phyloP scores from a whole-genome alignment of 495 filamentous ascomycete species.

The Evernia prunastri region DNA sequence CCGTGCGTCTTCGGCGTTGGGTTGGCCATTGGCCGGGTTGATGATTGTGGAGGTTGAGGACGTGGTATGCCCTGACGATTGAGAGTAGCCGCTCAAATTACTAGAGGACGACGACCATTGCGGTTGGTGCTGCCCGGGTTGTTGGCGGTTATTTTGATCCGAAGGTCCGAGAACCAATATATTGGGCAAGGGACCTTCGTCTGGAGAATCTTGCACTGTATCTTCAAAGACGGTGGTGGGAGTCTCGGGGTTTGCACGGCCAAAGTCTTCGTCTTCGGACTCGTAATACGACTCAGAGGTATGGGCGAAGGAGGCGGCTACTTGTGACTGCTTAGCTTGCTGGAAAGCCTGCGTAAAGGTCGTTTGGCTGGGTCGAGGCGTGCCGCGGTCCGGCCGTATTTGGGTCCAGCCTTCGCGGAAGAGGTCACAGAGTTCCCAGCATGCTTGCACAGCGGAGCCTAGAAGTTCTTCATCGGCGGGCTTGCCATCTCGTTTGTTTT shows the following conservation, averaged over 20 bases:
- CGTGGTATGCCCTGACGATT: constrained; percentile 53
- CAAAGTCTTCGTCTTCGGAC: constrained; percentile 30
- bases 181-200: constrained; percentile 70
- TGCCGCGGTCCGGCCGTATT: constrained; percentile 76
- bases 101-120: constrained; percentile 73
- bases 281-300: constrained; percentile 23
- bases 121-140: constrained; percentile 31
- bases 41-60: constrained; percentile 24
- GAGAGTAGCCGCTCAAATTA: constrained; percentile 66
- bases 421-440: constrained; percentile 92
- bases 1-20: constrained; percentile 70
- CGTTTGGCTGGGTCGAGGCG: constrained; percentile 74
- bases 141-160: constrained; percentile 26
- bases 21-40: constrained; percentile 41
- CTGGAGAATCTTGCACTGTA: constrained; percentile 64
- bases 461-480: constrained; percentile 73
- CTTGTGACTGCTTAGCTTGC: constrained; percentile 37
- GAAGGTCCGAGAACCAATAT: constrained; percentile 77
- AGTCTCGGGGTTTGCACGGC: constrained; percentile 63
- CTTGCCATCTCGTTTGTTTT: constrained; percentile 70
- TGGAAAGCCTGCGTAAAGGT: constrained; percentile 55
- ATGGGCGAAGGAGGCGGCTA: constrained; percentile 24
- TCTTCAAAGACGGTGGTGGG: constrained; percentile 93
- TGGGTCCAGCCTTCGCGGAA: constrained; percentile 92
- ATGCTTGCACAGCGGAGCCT: constrained; percentile 81